Evolutionary conservation across 345 rosid species (phyloP), one percentile per base, ranked within the genome.

Genomic region (Cardamine occulta): DNA sequence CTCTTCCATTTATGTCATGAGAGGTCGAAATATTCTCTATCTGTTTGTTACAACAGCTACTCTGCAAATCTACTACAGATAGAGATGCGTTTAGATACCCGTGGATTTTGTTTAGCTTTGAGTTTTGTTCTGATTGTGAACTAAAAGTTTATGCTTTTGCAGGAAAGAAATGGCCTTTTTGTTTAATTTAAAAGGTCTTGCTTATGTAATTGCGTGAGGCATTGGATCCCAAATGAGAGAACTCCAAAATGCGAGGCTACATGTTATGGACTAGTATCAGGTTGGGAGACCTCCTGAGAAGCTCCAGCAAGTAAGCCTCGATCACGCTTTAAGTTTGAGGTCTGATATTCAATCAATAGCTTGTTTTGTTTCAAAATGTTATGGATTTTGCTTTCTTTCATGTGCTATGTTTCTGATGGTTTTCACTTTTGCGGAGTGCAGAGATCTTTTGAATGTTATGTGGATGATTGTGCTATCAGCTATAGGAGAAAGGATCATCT

Each of bases 201-300:
- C 29, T 40, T 77, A 21, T 81, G 62, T 66, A 24, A 62, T 68
- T 64, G 96, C 78, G 97, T 94, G 97, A 91, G 86, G 97, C 98
- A 94, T 91, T 94, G 98, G 98, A 94, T 91, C 97, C 98, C 97
- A 75, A 70, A 56, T 54, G 51, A 74, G 82, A 77, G 97, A 94
- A 90, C 97, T 94, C 98, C 98, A 92, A 94, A 89, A 94, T 94
- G 98, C 88, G 93, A 88, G 98, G 93, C 89, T 88, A 82, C 73
- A 23, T 56, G 69, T 78, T 86, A 48, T 84, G 96, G 96, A 89
- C 91, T 63, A 94, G 97, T 94, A 90, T 94, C 97, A 91, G 97
- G 98, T 77, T 68, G 97, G 98, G 97, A 79, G 97, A 90, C 97
- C 97, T 62, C 98, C 97, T 90, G 96, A 91, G 97, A 91, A 94